phyloP scores from a whole-genome alignment of 306 rosid genomes.

The Vigna unguiculata region DNA sequence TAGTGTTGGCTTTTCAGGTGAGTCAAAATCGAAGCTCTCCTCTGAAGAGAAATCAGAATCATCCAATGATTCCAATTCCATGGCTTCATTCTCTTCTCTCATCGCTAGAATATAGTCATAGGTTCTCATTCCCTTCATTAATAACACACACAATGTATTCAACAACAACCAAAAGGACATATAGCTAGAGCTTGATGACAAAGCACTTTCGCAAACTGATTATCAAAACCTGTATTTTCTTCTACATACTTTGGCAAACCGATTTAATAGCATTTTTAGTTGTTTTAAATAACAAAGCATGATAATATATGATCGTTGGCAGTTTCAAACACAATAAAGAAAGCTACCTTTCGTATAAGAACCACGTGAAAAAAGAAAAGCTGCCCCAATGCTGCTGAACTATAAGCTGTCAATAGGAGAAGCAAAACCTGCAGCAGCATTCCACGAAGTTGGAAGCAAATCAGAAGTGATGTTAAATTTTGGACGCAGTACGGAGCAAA shows the following conservation, averaged over 20 bases:
- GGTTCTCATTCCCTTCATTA: conserved; percentile 87
- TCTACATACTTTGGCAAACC: neutral
- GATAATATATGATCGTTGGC: neutral
- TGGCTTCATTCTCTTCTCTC: conserved; percentile 76
- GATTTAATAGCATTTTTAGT: neutral
- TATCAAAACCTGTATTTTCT: neutral
- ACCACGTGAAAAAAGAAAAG: conserved; percentile 94
- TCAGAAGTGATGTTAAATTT: conserved; percentile 30
- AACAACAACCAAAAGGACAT: conserved; percentile 13
- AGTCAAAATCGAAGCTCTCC: conserved; percentile 77
- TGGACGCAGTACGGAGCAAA: neutral
- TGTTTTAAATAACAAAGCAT: conserved; percentile 19
- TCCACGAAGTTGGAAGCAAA: conserved; percentile 33
- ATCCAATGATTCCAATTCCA: conserved; percentile 66
- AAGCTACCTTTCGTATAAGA: conserved; percentile 82
- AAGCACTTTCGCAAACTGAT: conserved; percentile 9
- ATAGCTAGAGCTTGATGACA: conserved; percentile 2
- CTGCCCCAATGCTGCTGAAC: conserved; percentile 92
- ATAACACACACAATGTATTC: conserved; percentile 26
- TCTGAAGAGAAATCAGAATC: conserved; percentile 89
- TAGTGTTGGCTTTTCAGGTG: conserved; percentile 80
- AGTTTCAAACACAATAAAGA: conserved; percentile 19
- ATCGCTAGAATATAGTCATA: conserved; percentile 95
- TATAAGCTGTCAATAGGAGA: conserved; percentile 72
- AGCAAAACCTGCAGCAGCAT: conserved; percentile 70